These are phyloP conservation scores for Ophiostoma australiae DNA, from an alignment of 2,329 filamentous ascomycete genomes.

Conservation along the genomic window DNA sequence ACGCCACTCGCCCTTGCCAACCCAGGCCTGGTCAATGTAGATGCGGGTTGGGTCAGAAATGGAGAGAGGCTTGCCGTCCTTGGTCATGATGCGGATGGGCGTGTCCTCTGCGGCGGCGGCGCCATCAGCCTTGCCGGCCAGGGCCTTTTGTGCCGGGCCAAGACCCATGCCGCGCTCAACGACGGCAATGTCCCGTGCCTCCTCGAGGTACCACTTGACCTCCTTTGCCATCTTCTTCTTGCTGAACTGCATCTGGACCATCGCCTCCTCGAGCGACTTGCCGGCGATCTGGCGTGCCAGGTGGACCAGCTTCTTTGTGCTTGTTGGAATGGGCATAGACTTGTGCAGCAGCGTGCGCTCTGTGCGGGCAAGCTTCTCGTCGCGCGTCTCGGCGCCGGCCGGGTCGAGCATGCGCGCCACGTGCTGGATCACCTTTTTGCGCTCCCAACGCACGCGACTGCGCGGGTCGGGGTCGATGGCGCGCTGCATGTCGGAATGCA, in stretches of 20 bases:
- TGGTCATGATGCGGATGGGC: constrained; percentile 60
- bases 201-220: constrained; percentile 70
- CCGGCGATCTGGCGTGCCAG: constrained; percentile 84
- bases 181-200: constrained; percentile 76
- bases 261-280: constrained; percentile 90
- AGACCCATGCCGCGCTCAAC: constrained; percentile 82
- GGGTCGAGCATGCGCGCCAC: constrained; percentile 64
- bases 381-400: constrained; percentile 47
- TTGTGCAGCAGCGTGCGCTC: constrained; percentile 54
- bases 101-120: constrained; percentile 35
- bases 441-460: constrained; percentile 68
- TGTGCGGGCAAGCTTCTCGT: constrained; percentile 61
- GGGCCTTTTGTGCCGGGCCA: constrained; percentile 39
- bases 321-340: constrained; percentile 73
- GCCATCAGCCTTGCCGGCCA: constrained; percentile 27
- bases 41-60: constrained; percentile 73
- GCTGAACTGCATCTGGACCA: constrained; percentile 90
- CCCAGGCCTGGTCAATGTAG: constrained; percentile 91
- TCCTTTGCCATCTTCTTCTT: constrained; percentile 88
- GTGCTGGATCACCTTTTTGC: constrained; percentile 75
- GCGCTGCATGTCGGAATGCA: constrained; percentile 53
- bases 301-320: constrained; percentile 83
- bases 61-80: constrained; percentile 67
- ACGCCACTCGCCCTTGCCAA: constrained; percentile 62
- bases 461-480: constrained; percentile 71